Conservation (phyloP, 345 rosid species). For the Gossypium bickii region DNA sequence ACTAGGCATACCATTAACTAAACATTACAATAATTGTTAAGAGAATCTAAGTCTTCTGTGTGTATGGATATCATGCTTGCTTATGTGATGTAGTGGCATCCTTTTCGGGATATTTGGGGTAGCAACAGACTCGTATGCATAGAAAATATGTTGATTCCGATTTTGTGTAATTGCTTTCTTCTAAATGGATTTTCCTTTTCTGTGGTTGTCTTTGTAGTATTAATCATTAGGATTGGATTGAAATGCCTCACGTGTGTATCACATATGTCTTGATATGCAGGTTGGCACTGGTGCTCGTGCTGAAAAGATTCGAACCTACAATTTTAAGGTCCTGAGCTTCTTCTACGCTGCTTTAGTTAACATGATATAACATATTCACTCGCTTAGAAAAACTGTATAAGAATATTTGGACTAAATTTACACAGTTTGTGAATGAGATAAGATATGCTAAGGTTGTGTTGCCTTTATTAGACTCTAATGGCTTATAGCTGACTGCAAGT, state of each 20-base stretch:
- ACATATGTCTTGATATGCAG: conserved; percentile 32
- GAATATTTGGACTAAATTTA: not conserved
- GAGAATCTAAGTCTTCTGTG: not conserved
- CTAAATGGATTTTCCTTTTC: not conserved
- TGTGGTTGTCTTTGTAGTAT: not conserved
- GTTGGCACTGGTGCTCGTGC: conserved; percentile 95
- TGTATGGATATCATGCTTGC: not conserved
- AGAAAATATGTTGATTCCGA: not conserved
- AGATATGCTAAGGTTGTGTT: not conserved
- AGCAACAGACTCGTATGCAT: not conserved
- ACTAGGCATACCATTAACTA: not conserved
- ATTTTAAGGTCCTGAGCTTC: conserved; percentile 58
- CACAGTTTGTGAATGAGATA: not conserved
- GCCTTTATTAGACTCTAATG: not conserved
- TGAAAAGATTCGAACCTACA: conserved; percentile 93
- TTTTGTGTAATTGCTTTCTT: not conserved
- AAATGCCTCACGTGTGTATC: not conserved
- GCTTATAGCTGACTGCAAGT: not conserved
- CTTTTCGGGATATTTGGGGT: not conserved
- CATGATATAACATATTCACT: not conserved
- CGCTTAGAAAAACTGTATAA: not conserved
- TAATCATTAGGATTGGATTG: conserved; percentile 8
- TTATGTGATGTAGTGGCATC: not conserved
- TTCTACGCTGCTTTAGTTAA: not conserved
- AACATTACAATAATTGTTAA: conserved; percentile 5